Conservation (phyloP, 176 grass and related monocot species). For the Themeda triandra region DNA sequence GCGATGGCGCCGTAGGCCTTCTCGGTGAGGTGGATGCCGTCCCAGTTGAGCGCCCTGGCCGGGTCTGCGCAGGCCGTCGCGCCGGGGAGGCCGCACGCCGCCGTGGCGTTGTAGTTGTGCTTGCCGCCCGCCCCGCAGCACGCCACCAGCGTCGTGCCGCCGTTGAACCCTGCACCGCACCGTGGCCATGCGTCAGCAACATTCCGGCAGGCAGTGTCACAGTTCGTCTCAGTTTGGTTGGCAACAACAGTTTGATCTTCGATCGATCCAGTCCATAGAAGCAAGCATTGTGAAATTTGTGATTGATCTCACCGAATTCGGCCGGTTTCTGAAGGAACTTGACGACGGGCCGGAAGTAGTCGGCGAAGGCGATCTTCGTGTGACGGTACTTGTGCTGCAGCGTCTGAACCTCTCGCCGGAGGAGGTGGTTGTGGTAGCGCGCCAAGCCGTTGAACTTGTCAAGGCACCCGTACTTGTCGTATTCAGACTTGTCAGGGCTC, state of each 20-base stretch:
- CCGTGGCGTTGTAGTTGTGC: slow-evolving; percentile 35
- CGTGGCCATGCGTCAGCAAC: no score
- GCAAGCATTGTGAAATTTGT: no score
- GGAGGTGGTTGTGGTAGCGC: slow-evolving; percentile 30
- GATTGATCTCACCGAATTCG: slow-evolving; percentile 19
- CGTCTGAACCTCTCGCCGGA: background rate
- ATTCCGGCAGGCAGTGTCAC: no score
- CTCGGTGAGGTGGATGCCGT: slow-evolving; percentile 54
- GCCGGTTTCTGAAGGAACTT: background rate
- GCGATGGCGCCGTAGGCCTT: slow-evolving; percentile 26
- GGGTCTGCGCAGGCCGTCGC: slow-evolving; percentile 21
- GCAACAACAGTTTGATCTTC: no score
- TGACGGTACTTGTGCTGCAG: background rate
- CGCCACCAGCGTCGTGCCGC: background rate
- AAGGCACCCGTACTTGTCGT: slow-evolving; percentile 49
- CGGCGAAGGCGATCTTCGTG: no score
- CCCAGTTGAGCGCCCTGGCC: slow-evolving; percentile 30
- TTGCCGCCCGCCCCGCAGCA: slow-evolving; percentile 41
- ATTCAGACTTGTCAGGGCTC: slow-evolving; percentile 24
- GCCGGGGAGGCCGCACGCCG: slow-evolving; percentile 24
- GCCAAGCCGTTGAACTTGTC: slow-evolving; percentile 32
- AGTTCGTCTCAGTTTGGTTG: no score
- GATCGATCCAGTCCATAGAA: no score
- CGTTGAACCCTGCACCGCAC: background rate
- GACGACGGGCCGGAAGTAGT: slow-evolving; percentile 24